Base-by-base conservation (phyloP, 352 stramenopile genomes). In the Globisporangium emineosum region DNA sequence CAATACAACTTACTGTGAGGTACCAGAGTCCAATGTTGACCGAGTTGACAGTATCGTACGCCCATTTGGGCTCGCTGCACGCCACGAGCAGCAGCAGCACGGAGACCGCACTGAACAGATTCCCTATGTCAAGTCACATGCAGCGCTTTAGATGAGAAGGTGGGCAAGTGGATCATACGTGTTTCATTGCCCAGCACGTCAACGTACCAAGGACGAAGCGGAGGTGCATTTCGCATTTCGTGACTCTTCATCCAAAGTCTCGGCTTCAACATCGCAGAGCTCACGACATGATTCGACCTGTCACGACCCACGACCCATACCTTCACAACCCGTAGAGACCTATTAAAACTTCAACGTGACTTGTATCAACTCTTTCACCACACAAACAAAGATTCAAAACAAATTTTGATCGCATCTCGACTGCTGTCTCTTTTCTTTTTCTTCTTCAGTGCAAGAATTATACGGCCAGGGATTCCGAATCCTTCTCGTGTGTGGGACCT, bases 1-100 rank as follows among this genome's bases (percentile, higher is more conserved):
- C 64, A n/a, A n/a, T 51, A 6, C 13, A 17, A 58, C 52, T 43
- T 54, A 93, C 82, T 37, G 75, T 68, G 57, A 91, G 74, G 52
- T 71, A 75, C 81, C 79, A 92, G 30, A 94, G 83, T 0, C 83
- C 81, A 25, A 92, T 83, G 60, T 90, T 73, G 57, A 91, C 81
- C 19, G 81, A 85, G 72, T 88, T 94, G 71, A 86, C 72, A 9
- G 73, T 65, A 62, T 94, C 85, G 30, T 76, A 69, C 3, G 76
- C 80, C 80, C 81, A 94, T 52, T 81, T 78, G 6, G 73, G 65
- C 42, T 80, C 71, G 10, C 65, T 71, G 57, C 67, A 80, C 8
- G 80, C 73, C n/a, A 64, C 47, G 57, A 87, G 74, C 52, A 89
- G 60, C 64, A 94, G 54, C 51, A 86, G 29, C 25, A 88, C 68